Evolutionary conservation across 495 filamentous ascomycete genomes (phyloP).

Genomic region (Podospora anserina): DNA sequence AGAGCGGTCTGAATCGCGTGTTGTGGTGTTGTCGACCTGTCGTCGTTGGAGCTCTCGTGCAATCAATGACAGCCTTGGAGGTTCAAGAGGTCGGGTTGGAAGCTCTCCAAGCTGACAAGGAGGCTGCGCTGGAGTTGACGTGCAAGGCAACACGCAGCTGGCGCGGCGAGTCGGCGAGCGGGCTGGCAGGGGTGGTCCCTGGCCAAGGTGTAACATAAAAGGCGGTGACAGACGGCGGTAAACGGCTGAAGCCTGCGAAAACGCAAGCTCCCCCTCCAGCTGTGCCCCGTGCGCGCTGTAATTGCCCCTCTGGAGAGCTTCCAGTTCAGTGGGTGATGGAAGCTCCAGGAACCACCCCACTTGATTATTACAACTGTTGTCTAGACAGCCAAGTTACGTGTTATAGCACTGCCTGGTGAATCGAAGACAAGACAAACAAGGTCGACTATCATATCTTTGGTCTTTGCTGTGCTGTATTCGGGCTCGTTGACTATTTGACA

Average conservation of each 20-base stretch:
- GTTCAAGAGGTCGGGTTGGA: constrained; percentile 16
- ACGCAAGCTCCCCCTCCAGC: constrained; percentile 11
- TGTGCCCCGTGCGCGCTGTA: constrained; percentile 7
- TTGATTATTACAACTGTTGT: neutral
- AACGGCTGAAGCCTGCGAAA: constrained; percentile 11
- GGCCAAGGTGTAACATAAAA: constrained; percentile 11
- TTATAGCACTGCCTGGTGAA: neutral
- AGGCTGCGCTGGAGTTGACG: constrained; percentile 16
- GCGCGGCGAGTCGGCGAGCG: constrained; percentile 31
- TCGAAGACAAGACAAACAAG: neutral
- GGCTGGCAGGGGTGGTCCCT: constrained; percentile 16
- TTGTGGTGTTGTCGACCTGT: constrained; percentile 13
- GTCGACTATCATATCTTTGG: neutral
- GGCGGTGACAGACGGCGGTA: constrained; percentile 29
- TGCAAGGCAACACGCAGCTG: constrained; percentile 45
- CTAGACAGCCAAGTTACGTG: neutral
- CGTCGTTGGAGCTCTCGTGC: constrained; percentile 18
- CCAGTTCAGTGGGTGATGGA: constrained; percentile 15
- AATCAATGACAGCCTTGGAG: constrained; percentile 5
- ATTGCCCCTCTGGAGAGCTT: constrained; percentile 21
- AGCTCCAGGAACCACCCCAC: constrained; percentile 18
- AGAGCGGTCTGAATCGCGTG: neutral
- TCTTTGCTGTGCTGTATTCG: neutral
- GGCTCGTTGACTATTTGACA: neutral
- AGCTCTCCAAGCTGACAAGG: constrained; percentile 27